Evolutionary conservation across 2,329 filamentous ascomycete genomes (phyloP), one percentile per base, ranked within the genome.

Genomic region (Fusarium keratoplasticum): DNA sequence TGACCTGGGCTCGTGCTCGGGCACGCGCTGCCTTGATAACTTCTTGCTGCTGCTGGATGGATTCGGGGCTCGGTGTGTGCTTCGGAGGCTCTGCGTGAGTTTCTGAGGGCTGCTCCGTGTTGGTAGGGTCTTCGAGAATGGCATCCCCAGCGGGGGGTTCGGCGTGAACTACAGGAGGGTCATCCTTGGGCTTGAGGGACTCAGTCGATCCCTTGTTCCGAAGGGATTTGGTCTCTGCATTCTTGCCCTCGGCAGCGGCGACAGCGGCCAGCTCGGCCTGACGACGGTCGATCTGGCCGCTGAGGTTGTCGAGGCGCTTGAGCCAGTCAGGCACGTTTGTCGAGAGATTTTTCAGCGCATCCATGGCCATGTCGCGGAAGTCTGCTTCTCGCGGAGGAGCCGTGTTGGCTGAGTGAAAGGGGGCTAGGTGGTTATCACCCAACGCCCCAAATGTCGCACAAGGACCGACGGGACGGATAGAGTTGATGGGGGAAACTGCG

Each of bases 241-340:
- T 76, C 61, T 76, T 77, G n/a, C 75, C 70, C 47, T 79, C 76
- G 16, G 74, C 72, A 50, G 77, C 75, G 44, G 81, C 83, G 65
- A 89, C 79, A 66, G 85, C 84, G 38, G 89, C 90, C 65, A 92
- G 84, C 77, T 92, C 89, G 60, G 84, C 82, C 83, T 92, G 90
- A 67, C 90, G 89, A 77, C 88, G 84, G 67, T 89, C 87, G 67
- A 92, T 90, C 80, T 92, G 87, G 68, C 85, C 84, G 77, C 86
- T 90, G 66, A 92, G 86, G 61, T 91, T 87, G 70, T 91, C 88
- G 52, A 92, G 85, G 25, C 88, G 86, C 67, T 83, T 83, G 40
- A 89, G 83, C 90, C 90, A 92, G 79, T 88, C 86, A 18, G 90
- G 90, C 47, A 91, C 85, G 69, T 90, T 89, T 72, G 80, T 84